phyloP scores from a whole-genome alignment of 306 rosid species.

The Vigna hirtella region DNA sequence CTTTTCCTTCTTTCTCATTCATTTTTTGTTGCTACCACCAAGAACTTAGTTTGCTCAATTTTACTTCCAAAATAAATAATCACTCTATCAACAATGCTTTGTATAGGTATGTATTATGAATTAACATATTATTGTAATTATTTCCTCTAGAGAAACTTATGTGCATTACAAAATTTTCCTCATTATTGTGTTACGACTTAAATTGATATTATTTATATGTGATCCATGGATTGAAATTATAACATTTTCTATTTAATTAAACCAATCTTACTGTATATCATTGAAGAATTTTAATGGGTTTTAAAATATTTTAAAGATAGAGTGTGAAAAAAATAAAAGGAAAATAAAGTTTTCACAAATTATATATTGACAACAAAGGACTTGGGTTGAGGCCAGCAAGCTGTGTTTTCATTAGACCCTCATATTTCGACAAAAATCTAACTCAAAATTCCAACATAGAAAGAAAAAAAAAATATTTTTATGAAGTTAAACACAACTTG shows the following conservation, averaged over 20 bases:
- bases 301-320: background rate
- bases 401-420: constrained; percentile 25
- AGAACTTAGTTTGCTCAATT: background rate
- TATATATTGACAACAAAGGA: background rate
- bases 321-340: background rate
- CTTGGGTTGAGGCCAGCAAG: background rate
- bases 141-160: background rate
- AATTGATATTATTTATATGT: too few species aligned
- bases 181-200: background rate
- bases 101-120: background rate
- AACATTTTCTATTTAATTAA: too few species aligned
- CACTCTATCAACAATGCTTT: constrained; percentile 4
- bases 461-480: background rate
- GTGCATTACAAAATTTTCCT: too few species aligned
- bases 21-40: background rate
- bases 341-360: constrained; percentile 9
- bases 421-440: constrained; percentile 35
- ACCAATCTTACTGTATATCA: too few species aligned
- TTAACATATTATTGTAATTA: background rate
- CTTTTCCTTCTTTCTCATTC: background rate
- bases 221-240: too few species aligned
- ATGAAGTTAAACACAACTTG: background rate
- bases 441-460: constrained; percentile 34
- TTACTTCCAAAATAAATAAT: background rate
- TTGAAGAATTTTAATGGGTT: background rate